Evolutionary conservation across 768 basidiomycete genomes (phyloP).

Genomic region (Termitomyces sp.): DNA sequence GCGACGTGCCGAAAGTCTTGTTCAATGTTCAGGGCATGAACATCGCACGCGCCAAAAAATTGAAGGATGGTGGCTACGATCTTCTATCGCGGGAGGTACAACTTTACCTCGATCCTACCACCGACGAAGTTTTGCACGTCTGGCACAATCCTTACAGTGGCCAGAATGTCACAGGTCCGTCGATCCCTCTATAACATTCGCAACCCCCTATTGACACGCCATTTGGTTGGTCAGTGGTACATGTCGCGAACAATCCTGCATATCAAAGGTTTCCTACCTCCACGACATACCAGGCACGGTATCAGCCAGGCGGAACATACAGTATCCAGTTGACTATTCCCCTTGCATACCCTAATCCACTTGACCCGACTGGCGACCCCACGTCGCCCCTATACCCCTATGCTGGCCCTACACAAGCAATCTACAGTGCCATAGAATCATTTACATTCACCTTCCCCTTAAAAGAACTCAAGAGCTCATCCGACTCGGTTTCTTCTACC

Average conservation of each 20-base stretch:
- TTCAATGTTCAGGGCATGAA: slow-evolving; percentile 19
- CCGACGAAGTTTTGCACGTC: slow-evolving; percentile 13
- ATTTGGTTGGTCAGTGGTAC: slow-evolving; percentile 9
- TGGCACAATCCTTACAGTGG: slow-evolving; percentile 17
- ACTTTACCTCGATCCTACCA: slow-evolving; percentile 17
- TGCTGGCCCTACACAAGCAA: slow-evolving; percentile 10
- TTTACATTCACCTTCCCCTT: slow-evolving; percentile 16
- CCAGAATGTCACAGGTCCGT: slow-evolving; percentile 14
- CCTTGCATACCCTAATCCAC: slow-evolving; percentile 17
- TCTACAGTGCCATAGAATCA: slow-evolving; percentile 17
- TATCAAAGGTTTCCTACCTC: slow-evolving; percentile 14
- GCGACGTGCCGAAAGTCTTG: slow-evolving; percentile 13
- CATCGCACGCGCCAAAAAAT: slow-evolving; percentile 12
- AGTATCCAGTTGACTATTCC: slow-evolving; percentile 13
- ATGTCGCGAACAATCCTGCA: slow-evolving; percentile 16
- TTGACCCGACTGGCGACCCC: slow-evolving; percentile 16
- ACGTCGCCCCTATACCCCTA: slow-evolving; percentile 10
- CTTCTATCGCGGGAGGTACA: slow-evolving; percentile 14
- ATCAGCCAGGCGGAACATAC: slow-evolving; percentile 13
- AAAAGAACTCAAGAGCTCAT: not conserved
- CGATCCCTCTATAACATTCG: not conserved
- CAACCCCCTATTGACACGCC: not conserved
- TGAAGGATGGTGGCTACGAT: slow-evolving; percentile 14
- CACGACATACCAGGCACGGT: slow-evolving; percentile 6
- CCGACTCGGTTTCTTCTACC: slow-evolving; percentile 6